phyloP scores from a whole-genome alignment of 2,329 filamentous ascomycete species.

The Epichloe gansuensis region DNA sequence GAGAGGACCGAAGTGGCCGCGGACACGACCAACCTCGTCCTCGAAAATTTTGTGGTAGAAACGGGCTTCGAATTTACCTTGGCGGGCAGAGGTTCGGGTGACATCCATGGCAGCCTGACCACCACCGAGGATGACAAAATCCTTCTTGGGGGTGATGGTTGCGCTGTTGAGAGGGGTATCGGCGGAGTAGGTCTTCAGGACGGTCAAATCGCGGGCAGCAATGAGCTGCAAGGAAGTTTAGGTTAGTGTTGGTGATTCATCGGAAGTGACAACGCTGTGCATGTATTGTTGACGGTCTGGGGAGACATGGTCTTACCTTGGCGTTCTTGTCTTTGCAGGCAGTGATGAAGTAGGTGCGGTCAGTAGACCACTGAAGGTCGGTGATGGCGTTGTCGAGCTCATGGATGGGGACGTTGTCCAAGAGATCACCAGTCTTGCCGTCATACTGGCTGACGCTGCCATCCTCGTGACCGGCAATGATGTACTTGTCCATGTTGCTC shows the following conservation, averaged over 20 bases:
- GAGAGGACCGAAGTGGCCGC: conserved; percentile 91
- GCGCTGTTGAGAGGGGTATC: conserved; percentile 97
- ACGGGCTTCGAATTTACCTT: conserved; percentile 97
- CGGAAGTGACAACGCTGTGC: too few relatives aligned
- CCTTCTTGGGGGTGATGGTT: conserved; percentile 86
- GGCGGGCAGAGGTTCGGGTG: conserved; percentile 81
- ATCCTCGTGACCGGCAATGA: conserved; percentile 95
- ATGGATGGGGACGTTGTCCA: conserved; percentile 74
- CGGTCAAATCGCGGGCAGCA: conserved; percentile 72
- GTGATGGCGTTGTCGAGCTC: conserved; percentile 74
- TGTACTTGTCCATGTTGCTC: conserved; percentile 90
- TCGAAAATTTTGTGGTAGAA: conserved; percentile 99
- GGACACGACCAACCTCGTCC: conserved; percentile 94
- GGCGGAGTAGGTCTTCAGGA: conserved; percentile 83
- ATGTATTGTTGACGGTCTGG: too few relatives aligned
- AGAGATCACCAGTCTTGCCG: conserved; percentile 75
- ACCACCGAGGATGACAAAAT: conserved; percentile 95
- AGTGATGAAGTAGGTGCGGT: conserved; percentile 97
- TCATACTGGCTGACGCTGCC: conserved; percentile 87
- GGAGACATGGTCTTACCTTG: conserved; percentile 45
- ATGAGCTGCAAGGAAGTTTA: conserved; percentile 45
- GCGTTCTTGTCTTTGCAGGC: conserved; percentile 96
- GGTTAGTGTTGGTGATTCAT: too few relatives aligned
- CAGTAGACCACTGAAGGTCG: conserved; percentile 87
- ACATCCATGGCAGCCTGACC: conserved; percentile 99